Evolutionary conservation across 2,329 filamentous ascomycete genomes (phyloP).

Genomic region (Diplocarpon rosae): DNA sequence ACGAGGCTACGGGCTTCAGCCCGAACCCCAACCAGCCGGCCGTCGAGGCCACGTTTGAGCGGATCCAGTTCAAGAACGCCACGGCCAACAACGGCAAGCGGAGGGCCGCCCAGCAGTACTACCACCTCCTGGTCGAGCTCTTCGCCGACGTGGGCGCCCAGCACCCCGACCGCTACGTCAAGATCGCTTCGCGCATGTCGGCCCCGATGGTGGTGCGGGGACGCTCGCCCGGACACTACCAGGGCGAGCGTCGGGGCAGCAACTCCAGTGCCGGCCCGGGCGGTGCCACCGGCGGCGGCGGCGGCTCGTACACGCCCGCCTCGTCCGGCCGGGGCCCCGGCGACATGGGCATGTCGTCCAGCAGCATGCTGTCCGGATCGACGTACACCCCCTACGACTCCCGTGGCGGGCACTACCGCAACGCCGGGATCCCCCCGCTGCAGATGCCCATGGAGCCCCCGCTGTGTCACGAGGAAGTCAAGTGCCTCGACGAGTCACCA

Average conservation of each 20-base stretch:
- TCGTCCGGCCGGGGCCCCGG: conserved; percentile 5
- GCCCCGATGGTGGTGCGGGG: conserved; percentile 57
- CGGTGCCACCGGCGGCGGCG: conserved; percentile 20
- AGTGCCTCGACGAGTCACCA: conserved; percentile 22
- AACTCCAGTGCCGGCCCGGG: conserved; percentile 40
- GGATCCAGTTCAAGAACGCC: conserved; percentile 66
- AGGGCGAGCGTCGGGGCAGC: conserved; percentile 38
- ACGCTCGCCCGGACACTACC: conserved; percentile 52
- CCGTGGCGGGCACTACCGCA: conserved; percentile 22
- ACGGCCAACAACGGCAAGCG: conserved; percentile 68
- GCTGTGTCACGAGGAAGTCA: conserved; percentile 24
- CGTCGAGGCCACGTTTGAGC: conserved; percentile 43
- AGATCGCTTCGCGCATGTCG: conserved; percentile 47
- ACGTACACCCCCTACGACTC: conserved; percentile 23
- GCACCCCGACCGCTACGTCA: conserved; percentile 37
- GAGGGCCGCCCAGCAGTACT: conserved; percentile 62
- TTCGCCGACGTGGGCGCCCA: conserved; percentile 41
- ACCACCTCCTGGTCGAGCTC: conserved; percentile 59
- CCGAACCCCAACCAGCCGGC: conserved; percentile 22
- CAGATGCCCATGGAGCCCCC: conserved; percentile 26
- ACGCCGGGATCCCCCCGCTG: conserved; percentile 12
- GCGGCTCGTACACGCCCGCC: conserved; percentile 12
- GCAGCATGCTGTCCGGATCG: conserved; percentile 21
- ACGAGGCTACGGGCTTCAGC: conserved; percentile 16
- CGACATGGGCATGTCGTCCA: conserved; percentile 23